Conservation (phyloP, 1,139 yeast species). For the Entelexis paramagnoliae region DNA sequence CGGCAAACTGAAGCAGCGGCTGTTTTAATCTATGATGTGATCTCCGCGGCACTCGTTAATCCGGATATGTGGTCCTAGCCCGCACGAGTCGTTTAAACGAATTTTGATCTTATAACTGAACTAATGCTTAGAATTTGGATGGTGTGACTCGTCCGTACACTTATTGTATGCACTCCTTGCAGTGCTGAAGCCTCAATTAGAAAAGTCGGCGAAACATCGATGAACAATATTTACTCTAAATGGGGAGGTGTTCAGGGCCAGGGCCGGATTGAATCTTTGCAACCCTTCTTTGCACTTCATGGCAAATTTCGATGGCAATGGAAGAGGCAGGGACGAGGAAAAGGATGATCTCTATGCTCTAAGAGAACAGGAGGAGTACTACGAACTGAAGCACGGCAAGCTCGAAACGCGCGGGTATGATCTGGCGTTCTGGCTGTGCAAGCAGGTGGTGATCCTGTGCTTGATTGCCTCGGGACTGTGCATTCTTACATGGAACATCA, state of each 20-base stretch:
- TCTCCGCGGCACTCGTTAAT: too few species aligned
- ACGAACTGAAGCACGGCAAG: background rate
- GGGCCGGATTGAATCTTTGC: background rate
- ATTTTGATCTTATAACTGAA: too few species aligned
- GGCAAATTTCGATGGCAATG: background rate
- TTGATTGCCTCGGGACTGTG: background rate
- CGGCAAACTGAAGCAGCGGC: background rate
- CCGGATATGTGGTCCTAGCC: too few species aligned
- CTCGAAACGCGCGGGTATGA: background rate
- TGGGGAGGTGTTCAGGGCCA: background rate
- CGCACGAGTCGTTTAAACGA: too few species aligned
- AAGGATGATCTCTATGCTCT: background rate
- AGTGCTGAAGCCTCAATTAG: too few species aligned
- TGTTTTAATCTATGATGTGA: background rate
- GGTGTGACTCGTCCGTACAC: too few species aligned
- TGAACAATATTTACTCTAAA: background rate
- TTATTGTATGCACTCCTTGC: too few species aligned
- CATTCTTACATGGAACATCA: background rate
- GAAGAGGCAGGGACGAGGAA: background rate
- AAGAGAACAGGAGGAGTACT: too few species aligned
- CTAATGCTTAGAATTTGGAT: too few species aligned
- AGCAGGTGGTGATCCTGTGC: background rate
- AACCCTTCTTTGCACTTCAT: background rate
- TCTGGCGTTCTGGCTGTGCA: background rate
- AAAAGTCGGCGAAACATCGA: too few species aligned